These are phyloP conservation scores for Azolla pinnata DNA, from an alignment of 75 land plant species.

Conservation along the genomic window DNA sequence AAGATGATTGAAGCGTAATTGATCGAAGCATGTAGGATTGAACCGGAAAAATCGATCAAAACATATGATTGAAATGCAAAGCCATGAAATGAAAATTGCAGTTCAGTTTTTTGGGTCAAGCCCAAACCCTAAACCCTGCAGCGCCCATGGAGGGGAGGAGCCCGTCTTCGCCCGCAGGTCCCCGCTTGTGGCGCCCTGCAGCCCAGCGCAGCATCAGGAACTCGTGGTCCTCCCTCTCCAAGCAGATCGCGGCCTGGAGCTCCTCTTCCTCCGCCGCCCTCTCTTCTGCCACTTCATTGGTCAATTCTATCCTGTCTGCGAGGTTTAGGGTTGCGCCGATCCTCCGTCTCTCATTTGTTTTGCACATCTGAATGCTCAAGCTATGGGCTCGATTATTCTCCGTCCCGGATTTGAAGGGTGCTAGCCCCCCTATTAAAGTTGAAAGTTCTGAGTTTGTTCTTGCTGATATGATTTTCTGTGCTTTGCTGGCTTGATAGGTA, in stretches of 20 bases:
- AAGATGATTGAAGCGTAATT: too few species aligned
- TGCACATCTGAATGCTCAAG: not conserved
- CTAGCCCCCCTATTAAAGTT: not conserved
- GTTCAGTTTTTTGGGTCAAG: too few species aligned
- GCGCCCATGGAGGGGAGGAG: conserved; percentile 1
- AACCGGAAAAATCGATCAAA: too few species aligned
- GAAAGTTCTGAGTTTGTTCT: not conserved
- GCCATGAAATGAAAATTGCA: too few species aligned
- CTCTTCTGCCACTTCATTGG: conserved; percentile 43
- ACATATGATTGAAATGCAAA: too few species aligned
- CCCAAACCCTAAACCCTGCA: too few species aligned
- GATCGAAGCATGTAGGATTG: too few species aligned
- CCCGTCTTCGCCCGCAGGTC: conserved; percentile 15
- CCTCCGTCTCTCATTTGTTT: not conserved
- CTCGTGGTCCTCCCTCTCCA: conserved; percentile 47
- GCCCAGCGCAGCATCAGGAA: conserved; percentile 63
- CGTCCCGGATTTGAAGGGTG: not conserved
- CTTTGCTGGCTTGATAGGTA: conserved; percentile 24
- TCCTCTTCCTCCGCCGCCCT: conserved; percentile 34
- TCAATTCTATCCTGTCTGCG: conserved; percentile 47
- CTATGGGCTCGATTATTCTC: not conserved
- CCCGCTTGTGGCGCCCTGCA: conserved; percentile 67
- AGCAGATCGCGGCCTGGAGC: conserved; percentile 36
- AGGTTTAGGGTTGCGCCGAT: too few species aligned
- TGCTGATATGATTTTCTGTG: not conserved